These are phyloP conservation scores for Leishmania lainsoni DNA, from an alignment of 208 protist species.

Conservation along the genomic window DNA sequence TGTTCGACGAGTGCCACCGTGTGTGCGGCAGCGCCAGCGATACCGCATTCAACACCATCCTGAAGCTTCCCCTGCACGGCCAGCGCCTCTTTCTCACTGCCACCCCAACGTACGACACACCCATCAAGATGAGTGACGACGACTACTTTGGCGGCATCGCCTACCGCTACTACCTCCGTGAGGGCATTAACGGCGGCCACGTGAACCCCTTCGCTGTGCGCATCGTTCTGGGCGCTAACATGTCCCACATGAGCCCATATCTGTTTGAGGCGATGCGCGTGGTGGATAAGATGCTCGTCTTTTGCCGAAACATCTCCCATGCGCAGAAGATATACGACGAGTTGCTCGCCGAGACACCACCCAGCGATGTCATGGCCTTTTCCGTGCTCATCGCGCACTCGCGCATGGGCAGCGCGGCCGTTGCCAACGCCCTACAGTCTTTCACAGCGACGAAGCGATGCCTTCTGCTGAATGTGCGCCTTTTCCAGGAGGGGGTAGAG, in stretches of 20 bases:
- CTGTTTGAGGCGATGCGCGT: slow-evolving; percentile 74
- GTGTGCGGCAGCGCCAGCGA: slow-evolving; percentile 62
- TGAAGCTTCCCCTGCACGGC: slow-evolving; percentile 50
- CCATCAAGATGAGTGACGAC: slow-evolving; percentile 73
- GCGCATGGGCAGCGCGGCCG: slow-evolving; percentile 45
- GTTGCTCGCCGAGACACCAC: slow-evolving; percentile 24
- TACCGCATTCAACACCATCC: slow-evolving; percentile 78
- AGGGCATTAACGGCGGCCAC: slow-evolving; percentile 75
- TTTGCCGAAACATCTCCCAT: slow-evolving; percentile 69
- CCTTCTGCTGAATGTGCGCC: slow-evolving; percentile 72
- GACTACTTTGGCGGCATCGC: slow-evolving; percentile 71
- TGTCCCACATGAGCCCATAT: slow-evolving; percentile 73
- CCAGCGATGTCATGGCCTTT: slow-evolving; percentile 56
- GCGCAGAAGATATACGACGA: slow-evolving; percentile 39
- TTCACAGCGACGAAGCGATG: slow-evolving; percentile 46
- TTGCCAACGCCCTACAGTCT: slow-evolving; percentile 44
- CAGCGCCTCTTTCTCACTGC: slow-evolving; percentile 72
- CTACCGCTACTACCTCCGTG: slow-evolving; percentile 80
- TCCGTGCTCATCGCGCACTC: slow-evolving; percentile 69
- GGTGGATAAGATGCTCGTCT: slow-evolving; percentile 82
- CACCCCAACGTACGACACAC: slow-evolving; percentile 80
- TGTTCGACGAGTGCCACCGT: slow-evolving; percentile 86
- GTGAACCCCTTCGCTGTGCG: slow-evolving; percentile 76
- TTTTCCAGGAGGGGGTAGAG: slow-evolving; percentile 82
- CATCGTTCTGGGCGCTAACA: slow-evolving; percentile 50